A percentile compares a stretch with the other conserved stretches of the same genome.
Evolutionary conservation across 768 basidiomycete genomes (phyloP).

Genomic region (Zangia roseola): DNA sequence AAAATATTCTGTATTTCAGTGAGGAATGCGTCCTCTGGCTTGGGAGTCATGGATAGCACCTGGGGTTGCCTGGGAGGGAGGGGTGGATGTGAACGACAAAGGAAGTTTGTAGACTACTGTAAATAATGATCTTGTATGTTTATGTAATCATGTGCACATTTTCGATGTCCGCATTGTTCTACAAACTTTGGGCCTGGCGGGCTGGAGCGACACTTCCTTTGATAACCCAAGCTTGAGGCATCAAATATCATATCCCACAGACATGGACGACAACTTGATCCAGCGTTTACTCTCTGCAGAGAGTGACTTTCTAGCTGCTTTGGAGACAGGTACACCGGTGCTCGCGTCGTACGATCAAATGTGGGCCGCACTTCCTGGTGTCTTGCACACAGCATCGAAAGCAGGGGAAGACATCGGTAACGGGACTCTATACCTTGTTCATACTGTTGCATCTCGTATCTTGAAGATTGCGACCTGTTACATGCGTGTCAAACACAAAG

Average conservation of each 20-base stretch:
- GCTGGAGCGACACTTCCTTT: too few species aligned
- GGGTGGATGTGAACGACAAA: too few species aligned
- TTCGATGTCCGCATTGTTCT: slow-evolving; percentile 19
- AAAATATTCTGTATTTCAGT: neutral
- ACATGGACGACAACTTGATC: slow-evolving; percentile 2
- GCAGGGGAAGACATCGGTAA: neutral
- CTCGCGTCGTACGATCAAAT: slow-evolving; percentile 1
- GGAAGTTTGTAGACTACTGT: too few species aligned
- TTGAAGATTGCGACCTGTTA: slow-evolving; percentile 4
- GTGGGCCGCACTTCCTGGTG: neutral
- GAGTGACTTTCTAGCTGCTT: neutral
- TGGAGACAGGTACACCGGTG: neutral
- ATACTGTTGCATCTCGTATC: slow-evolving; percentile 4
- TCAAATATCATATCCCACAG: too few species aligned
- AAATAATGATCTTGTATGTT: too few species aligned
- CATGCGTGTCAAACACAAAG: neutral
- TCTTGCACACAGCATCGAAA: neutral
- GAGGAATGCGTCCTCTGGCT: neutral
- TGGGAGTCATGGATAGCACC: neutral
- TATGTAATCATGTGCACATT: too few species aligned
- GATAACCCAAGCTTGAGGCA: too few species aligned
- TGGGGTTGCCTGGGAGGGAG: too few species aligned
- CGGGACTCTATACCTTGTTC: neutral
- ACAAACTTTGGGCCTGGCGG: too few species aligned
- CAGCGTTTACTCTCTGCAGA: neutral